A percentile compares a stretch with the other conserved stretches of the same genome.
Evolutionary conservation across 345 rosid genomes (phyloP).

Genomic region (Schrenkiella parvula): DNA sequence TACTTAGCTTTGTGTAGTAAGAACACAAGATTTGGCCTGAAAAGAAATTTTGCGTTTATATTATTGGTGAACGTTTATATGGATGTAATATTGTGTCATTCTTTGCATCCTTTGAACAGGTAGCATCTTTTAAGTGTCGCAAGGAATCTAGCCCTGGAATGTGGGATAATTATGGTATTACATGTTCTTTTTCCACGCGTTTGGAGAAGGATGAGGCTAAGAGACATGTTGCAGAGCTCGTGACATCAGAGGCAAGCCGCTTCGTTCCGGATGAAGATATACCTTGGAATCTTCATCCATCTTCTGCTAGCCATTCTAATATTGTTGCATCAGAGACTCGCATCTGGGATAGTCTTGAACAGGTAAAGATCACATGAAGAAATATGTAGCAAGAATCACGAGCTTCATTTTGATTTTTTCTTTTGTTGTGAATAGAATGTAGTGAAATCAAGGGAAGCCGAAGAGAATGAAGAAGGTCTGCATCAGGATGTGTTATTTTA

Average conservation of each 20-base stretch:
- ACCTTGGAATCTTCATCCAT: not conserved
- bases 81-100: not conserved
- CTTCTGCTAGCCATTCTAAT: not conserved
- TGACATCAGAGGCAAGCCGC: not conserved
- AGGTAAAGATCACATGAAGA: not conserved
- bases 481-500: not conserved
- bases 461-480: not conserved
- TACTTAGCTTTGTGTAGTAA: not conserved
- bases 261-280: not conserved
- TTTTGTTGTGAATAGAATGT: not conserved
- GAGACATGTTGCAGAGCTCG: not conserved
- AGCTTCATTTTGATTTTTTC: not conserved
- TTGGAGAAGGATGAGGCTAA: not conserved
- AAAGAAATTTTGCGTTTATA: too few relatives aligned
- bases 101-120: not conserved
- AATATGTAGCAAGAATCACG: not conserved
- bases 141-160: not conserved
- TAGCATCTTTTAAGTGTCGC: not conserved
- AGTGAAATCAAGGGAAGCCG: conserved; percentile 12
- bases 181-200: not conserved
- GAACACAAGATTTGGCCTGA: too few relatives aligned
- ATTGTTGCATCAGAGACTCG: not conserved
- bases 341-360: not conserved
- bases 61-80: not conserved
- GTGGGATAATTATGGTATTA: not conserved